These are phyloP conservation scores for Pinus tabuliformis DNA, from an alignment of 75 land plant species.

Conservation along the genomic window DNA sequence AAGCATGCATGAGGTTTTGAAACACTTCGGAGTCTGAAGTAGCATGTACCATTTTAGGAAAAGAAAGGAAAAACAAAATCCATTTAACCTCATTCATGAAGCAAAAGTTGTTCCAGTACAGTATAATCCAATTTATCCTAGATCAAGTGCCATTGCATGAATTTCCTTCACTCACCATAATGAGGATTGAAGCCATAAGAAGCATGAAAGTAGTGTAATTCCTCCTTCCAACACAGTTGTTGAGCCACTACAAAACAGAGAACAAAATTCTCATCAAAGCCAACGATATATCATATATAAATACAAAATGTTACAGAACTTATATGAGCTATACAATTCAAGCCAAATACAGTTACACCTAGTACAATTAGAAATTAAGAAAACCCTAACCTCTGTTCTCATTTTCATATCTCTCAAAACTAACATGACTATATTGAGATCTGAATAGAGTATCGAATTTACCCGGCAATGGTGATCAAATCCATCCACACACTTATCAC, in stretches of 20 bases:
- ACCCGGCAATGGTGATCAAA: constrained; percentile 99
- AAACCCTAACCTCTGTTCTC: neutral
- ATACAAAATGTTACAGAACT: neutral
- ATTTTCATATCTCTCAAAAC: neutral
- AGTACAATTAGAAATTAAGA: neutral
- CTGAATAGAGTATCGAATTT: constrained; percentile 2
- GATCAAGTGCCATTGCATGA: neutral
- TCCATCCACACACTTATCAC: constrained; percentile 96
- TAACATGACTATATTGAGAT: neutral
- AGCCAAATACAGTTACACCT: neutral
- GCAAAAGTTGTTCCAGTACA: neutral
- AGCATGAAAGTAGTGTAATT: constrained; percentile 87
- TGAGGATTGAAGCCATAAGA: constrained; percentile 57
- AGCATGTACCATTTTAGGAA: too few relatives aligned
- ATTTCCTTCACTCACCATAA: constrained; percentile 55
- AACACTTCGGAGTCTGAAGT: too few relatives aligned
- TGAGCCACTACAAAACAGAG: constrained; percentile 73
- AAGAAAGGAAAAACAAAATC: too few relatives aligned
- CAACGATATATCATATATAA: neutral
- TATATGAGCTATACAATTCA: neutral
- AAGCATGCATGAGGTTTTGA: too few relatives aligned
- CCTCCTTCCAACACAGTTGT: constrained; percentile 91
- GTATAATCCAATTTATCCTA: neutral
- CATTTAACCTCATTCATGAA: neutral
- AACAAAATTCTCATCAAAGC: neutral